phyloP scores from a whole-genome alignment of 2,329 filamentous ascomycete species.

The Penicillium capsulatum region DNA sequence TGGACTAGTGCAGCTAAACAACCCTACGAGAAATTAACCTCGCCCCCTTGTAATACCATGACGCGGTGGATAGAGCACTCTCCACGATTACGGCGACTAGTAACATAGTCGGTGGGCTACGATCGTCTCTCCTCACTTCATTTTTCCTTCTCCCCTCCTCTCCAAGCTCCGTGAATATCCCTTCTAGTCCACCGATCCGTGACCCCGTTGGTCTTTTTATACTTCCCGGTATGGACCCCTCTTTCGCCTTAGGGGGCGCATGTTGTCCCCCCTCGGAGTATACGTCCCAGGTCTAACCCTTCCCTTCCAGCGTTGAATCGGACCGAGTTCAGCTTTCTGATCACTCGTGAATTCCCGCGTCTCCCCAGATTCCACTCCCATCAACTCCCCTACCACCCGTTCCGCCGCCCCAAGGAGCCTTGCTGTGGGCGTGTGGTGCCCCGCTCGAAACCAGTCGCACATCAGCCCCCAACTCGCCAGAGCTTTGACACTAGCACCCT shows the following conservation, averaged over 20 bases:
- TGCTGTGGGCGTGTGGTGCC: conserved; percentile 11
- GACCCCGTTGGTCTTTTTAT: neutral
- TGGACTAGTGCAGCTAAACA: neutral
- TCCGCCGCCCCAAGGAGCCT: conserved; percentile 6
- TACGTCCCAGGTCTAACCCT: neutral
- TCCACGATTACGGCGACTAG: conserved; percentile 11
- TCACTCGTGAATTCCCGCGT: too few species aligned
- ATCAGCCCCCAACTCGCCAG: neutral
- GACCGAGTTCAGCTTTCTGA: too few species aligned
- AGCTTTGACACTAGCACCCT: neutral
- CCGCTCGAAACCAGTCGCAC: conserved; percentile 10
- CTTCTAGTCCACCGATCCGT: conserved; percentile 3
- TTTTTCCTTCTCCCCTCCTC: conserved; percentile 6
- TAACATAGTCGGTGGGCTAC: conserved; percentile 10
- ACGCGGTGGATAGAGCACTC: conserved; percentile 4
- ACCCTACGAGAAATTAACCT: conserved; percentile 3
- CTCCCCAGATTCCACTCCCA: conserved; percentile 20
- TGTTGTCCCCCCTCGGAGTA: neutral
- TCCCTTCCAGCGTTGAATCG: neutral
- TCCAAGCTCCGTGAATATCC: conserved; percentile 6
- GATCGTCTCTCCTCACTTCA: conserved; percentile 14
- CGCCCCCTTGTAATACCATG: conserved; percentile 15
- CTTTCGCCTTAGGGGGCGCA: neutral
- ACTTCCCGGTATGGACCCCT: too few species aligned
- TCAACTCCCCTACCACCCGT: conserved; percentile 15